Evolutionary conservation across 805 yeast species (phyloP), one percentile per base, ranked within the genome.

Genomic region (Myxozyma kluyveri): DNA sequence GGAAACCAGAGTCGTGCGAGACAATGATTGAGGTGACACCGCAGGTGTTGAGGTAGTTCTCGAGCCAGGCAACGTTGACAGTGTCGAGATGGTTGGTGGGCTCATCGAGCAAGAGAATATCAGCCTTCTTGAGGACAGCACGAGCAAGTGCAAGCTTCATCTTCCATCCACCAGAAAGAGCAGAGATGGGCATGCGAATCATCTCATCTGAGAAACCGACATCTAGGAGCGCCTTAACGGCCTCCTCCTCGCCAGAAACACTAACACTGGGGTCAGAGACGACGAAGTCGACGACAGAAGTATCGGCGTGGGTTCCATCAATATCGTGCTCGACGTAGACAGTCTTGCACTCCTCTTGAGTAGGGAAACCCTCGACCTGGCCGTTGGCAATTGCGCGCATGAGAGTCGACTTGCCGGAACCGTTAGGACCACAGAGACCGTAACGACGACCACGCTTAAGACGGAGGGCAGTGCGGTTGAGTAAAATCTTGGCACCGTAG

Each of bases 61-160:
- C 96, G 78, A 93, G 85, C 99, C 99, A 93, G 72, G 96, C 96
- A 72, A 93, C 99, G 79, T 93, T 93, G 69, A 90, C 97, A 69
- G 96, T 90, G 80, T 93, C 99, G 86, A 93, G 87, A 82, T 93
- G 99, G 87, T 91, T 91, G 72, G 99, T 91, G 79, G 99, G 99
- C 83, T 91, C 99, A 82, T 91, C 99, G 75, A 91, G 85, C 77
- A 91, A 81, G 76, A 91, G 81, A 72, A 91, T 93, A 77, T 88
- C 96, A 71, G 99, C 98, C 78, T 90, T 90, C 83, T 87, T 88
- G 78, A 91, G 84, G 71, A 91, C 97, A 72, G 99, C 99, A 80
- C 97, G 88, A 68, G 99, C 98, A 71, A 91, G 83, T 73, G 98
- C 98, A 75, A 91, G 84, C 80, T 93, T 93, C 99, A 91, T 91